A percentile compares a stretch with the other conserved stretches of the same genome.
phyloP scores from a whole-genome alignment of 768 basidiomycete genomes.

The Neoboletus magnificus region DNA sequence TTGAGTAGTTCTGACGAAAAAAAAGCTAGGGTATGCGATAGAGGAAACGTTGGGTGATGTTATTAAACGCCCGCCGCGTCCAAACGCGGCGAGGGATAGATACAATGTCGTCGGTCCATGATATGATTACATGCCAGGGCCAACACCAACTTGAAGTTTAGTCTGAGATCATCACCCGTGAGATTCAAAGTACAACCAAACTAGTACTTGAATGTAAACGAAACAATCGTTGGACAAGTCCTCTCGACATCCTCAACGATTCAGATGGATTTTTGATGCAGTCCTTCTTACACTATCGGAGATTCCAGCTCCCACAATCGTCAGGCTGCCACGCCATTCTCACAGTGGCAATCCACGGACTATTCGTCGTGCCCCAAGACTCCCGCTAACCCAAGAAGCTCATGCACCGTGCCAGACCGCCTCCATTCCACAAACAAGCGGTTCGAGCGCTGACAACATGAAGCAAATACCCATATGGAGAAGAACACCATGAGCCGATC shows the following conservation, averaged over 20 bases:
- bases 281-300: too few relatives aligned
- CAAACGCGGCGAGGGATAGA: not conserved
- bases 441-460: not conserved
- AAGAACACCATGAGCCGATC: not conserved
- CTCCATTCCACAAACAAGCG: not conserved
- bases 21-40: not conserved
- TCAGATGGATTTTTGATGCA: not conserved
- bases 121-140: not conserved
- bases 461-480: not conserved
- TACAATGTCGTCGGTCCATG: constrained; percentile 7
- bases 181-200: not conserved
- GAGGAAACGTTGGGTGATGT: not conserved
- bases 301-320: not conserved
- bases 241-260: not conserved
- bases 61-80: not conserved
- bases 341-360: not conserved
- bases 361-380: too few relatives aligned
- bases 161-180: not conserved
- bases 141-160: not conserved
- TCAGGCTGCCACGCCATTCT: not conserved
- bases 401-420: not conserved
- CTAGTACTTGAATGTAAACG: not conserved
- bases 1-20: not conserved
- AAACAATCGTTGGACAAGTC: not conserved
- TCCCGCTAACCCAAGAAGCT: too few relatives aligned